Conservation (phyloP, 139 green algal genomes). For the Zygnema cylindricum region DNA sequence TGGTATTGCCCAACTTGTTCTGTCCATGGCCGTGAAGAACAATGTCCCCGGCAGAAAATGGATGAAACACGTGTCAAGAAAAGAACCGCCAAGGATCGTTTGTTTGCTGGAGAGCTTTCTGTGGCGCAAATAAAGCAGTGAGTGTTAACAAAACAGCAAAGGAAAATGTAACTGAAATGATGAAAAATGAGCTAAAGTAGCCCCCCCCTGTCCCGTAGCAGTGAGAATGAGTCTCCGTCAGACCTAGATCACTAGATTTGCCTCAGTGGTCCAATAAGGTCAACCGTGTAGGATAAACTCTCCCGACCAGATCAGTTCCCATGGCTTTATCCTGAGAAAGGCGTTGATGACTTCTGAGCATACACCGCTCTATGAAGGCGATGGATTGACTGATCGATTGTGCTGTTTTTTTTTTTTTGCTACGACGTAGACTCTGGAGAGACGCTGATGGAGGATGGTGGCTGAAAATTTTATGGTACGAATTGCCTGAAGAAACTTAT, state of each 20-base stretch:
- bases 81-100: conserved; percentile 2
- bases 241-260: no score
- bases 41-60: background rate
- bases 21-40: conserved; percentile 14
- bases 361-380: no score
- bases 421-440: conserved; percentile 43
- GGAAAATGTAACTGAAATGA: background rate
- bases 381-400: no score
- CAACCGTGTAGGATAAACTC: no score
- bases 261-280: no score
- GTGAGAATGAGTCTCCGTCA: no score
- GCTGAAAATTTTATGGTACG: conserved; percentile 76
- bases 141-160: background rate
- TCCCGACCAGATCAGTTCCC: no score
- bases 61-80: background rate
- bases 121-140: conserved; percentile 32
- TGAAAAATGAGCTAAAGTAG: no score
- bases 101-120: conserved; percentile 34
- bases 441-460: conserved; percentile 54
- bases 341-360: no score
- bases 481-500: conserved; percentile 84
- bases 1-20: conserved; percentile 78
- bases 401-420: no score
- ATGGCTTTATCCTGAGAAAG: no score
- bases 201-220: no score